Evolutionary conservation across 176 grass and related monocot species (phyloP).

Genomic region (Cenchrus fungigraminus): DNA sequence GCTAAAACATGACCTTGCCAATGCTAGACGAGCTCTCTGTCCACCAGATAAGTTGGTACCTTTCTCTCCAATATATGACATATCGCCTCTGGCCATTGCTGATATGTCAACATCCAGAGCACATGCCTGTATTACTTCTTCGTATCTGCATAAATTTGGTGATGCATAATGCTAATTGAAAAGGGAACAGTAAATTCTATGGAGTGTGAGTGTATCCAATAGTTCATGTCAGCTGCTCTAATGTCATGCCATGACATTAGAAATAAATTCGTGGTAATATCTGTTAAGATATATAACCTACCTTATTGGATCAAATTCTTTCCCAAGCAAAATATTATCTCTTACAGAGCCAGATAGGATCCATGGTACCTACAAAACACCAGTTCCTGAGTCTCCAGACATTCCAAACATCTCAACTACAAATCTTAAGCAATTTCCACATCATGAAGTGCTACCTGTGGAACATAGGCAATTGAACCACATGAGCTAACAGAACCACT

Average conservation of each 20-base stretch:
- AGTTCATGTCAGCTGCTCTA: neutral
- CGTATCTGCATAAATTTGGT: conserved; percentile 62
- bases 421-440: conserved; percentile 39
- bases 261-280: conserved; percentile 11
- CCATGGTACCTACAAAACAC: conserved; percentile 81
- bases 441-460: conserved; percentile 66
- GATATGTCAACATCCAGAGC: conserved; percentile 89
- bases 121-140: conserved; percentile 87
- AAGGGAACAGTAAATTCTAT: conserved; percentile 14
- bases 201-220: neutral
- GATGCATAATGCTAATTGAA: conserved; percentile 23
- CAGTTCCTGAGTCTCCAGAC: conserved; percentile 14
- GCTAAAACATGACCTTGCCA: conserved; percentile 69
- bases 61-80: conserved; percentile 85
- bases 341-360: conserved; percentile 81
- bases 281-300: conserved; percentile 29
- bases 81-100: conserved; percentile 74
- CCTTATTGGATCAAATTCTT: conserved; percentile 76
- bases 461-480: conserved; percentile 78
- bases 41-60: conserved; percentile 95
- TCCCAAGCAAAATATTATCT: conserved; percentile 93
- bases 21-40: conserved; percentile 87
- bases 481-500: conserved; percentile 58
- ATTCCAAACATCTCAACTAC: conserved; percentile 6
- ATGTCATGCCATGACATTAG: neutral